A percentile compares a stretch with the other conserved stretches of the same genome.
Evolutionary conservation across 2,329 filamentous ascomycete genomes (phyloP).

Genomic region (Diaporthe destruens): DNA sequence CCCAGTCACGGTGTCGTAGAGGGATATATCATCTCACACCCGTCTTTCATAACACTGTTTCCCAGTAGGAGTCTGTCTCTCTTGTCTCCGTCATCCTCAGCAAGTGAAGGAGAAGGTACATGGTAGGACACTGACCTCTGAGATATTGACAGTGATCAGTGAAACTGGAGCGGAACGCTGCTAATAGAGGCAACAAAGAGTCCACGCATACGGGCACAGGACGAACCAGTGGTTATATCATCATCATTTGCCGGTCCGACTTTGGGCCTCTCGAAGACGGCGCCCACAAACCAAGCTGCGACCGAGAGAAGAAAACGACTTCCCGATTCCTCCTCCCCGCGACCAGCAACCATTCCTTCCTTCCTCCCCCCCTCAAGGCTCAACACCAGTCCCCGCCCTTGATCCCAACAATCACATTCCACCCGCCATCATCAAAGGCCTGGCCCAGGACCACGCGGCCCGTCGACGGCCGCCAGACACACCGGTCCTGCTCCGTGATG

Average conservation of each 20-base stretch:
- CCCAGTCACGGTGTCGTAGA: no score
- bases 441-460: slow-evolving; percentile 11
- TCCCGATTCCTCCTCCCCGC: no score
- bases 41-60: no score
- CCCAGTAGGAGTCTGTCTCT: no score
- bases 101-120: neutral
- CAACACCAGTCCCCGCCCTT: slow-evolving; percentile 14
- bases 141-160: no score
- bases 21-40: neutral
- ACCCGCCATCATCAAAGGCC: slow-evolving; percentile 30
- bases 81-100: neutral
- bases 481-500: neutral
- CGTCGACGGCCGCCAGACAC: slow-evolving; percentile 8
- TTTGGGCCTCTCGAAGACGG: no score
- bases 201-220: neutral
- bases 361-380: neutral
- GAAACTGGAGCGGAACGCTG: no score
- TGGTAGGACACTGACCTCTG: neutral
- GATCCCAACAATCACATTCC: slow-evolving; percentile 30
- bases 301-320: neutral
- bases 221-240: no score
- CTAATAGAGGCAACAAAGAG: neutral
- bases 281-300: neutral
- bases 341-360: neutral
- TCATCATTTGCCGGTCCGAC: neutral